Evolutionary conservation across 495 filamentous ascomycete genomes (phyloP).

Genomic region (Talaromyces borbonicus): DNA sequence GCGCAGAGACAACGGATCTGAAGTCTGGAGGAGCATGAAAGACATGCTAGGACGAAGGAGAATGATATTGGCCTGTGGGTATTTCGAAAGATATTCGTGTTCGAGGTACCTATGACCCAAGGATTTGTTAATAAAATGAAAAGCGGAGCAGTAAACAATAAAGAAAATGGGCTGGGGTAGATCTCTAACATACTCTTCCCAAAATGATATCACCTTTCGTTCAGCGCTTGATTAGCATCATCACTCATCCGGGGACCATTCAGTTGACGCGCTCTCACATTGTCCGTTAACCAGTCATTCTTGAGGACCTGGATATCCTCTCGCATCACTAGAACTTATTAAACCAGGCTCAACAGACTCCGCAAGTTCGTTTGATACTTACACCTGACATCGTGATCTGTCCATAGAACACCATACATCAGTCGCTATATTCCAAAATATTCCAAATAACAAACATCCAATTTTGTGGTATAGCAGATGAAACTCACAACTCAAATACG

Average conservation of each 20-base stretch:
- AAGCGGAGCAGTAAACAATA: not conserved
- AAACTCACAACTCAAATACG: slow-evolving; percentile 61
- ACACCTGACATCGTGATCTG: slow-evolving; percentile 65
- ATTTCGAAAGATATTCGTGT: slow-evolving; percentile 67
- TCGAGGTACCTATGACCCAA: slow-evolving; percentile 62
- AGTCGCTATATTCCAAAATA: too few species aligned
- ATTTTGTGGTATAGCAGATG: not conserved
- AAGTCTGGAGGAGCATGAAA: slow-evolving; percentile 81
- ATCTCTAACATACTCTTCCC: slow-evolving; percentile 92
- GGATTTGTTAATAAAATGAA: too few species aligned
- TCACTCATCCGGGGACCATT: not conserved
- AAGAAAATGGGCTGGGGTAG: not conserved
- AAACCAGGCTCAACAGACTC: too few species aligned
- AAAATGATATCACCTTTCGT: slow-evolving; percentile 85
- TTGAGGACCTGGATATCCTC: slow-evolving; percentile 83
- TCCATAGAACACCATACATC: too few species aligned
- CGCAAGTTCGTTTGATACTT: slow-evolving; percentile 31
- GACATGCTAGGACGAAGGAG: slow-evolving; percentile 90
- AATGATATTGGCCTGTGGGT: slow-evolving; percentile 72
- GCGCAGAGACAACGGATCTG: slow-evolving; percentile 59
- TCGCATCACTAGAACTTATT: slow-evolving; percentile 49
- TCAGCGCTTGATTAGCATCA: too few species aligned
- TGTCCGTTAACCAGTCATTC: slow-evolving; percentile 97
- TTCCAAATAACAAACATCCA: too few species aligned
- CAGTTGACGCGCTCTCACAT: slow-evolving; percentile 48